Evolutionary conservation across 495 filamentous ascomycete genomes (phyloP).

Genomic region (Penicillium manginii): DNA sequence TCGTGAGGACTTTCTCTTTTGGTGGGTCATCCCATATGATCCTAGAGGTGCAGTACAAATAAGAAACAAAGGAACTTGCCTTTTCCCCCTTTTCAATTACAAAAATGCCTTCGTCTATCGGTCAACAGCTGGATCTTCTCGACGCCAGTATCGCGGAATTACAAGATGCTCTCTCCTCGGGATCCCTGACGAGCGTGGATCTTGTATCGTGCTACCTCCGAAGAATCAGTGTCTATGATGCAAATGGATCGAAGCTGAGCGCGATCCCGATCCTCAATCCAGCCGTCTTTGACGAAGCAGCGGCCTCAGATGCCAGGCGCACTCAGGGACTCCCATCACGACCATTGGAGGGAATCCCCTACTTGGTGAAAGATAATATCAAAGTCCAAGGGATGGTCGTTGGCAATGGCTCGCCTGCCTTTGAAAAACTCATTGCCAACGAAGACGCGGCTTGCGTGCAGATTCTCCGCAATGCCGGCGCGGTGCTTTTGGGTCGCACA

Average conservation of each 20-base stretch:
- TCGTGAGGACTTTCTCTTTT: constrained; percentile 6
- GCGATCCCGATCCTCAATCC: constrained; percentile 39
- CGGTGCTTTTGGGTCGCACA: constrained; percentile 62
- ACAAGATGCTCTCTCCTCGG: constrained; percentile 43
- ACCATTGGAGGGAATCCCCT: constrained; percentile 72
- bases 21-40: neutral
- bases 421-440: constrained; percentile 63
- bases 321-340: constrained; percentile 35
- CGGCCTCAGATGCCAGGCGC: constrained; percentile 36
- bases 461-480: constrained; percentile 62
- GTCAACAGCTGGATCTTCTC: constrained; percentile 56
- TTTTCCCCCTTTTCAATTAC: neutral
- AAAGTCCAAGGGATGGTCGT: constrained; percentile 69
- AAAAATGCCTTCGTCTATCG: constrained; percentile 12
- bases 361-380: constrained; percentile 74
- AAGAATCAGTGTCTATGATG: constrained; percentile 44
- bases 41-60: neutral
- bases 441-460: constrained; percentile 65
- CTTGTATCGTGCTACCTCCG: constrained; percentile 53
- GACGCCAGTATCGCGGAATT: constrained; percentile 60
- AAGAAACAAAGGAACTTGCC: neutral
- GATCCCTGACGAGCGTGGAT: constrained; percentile 48
- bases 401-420: constrained; percentile 53
- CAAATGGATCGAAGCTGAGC: constrained; percentile 35
- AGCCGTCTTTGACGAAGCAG: constrained; percentile 34